Conservation (phyloP, 2,329 filamentous ascomycete genomes). For the Juglanconis juglandina region DNA sequence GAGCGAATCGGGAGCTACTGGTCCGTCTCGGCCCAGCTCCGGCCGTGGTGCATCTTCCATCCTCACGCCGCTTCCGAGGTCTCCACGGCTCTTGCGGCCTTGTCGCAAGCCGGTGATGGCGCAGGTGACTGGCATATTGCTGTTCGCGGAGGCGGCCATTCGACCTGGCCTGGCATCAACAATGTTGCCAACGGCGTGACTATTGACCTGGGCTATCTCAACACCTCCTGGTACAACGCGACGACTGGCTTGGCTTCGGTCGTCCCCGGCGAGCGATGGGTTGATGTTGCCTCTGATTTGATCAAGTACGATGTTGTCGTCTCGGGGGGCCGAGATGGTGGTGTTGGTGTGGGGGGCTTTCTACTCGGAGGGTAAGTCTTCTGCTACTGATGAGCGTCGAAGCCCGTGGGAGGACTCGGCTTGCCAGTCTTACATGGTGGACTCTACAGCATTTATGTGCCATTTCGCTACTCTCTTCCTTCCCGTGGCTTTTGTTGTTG, state of each 20-base stretch:
- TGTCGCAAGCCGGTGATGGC: constrained; percentile 18
- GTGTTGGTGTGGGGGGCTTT: constrained; percentile 3
- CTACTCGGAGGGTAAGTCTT: constrained; percentile 1
- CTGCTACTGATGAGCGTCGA: too few species aligned
- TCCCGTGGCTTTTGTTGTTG: too few species aligned
- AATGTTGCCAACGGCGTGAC: constrained; percentile 42
- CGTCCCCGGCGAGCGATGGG: constrained; percentile 1
- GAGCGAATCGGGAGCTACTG: constrained; percentile 18
- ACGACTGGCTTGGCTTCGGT: constrained; percentile 13
- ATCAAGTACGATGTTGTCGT: neutral
- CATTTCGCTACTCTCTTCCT: neutral
- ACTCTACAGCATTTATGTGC: neutral
- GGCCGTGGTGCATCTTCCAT: constrained; percentile 26
- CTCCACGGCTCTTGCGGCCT: constrained; percentile 18
- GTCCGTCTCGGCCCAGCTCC: constrained; percentile 20
- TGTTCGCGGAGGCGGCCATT: constrained; percentile 49
- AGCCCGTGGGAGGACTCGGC: too few species aligned
- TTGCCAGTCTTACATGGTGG: neutral
- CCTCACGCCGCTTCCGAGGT: constrained; percentile 24
- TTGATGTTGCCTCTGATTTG: neutral
- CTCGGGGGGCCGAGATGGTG: constrained; percentile 5
- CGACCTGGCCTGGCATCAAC: constrained; percentile 37
- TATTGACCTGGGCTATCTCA: constrained; percentile 37
- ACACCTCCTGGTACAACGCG: constrained; percentile 15
- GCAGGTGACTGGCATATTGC: constrained; percentile 37